Evolutionary conservation across 106 monocot genomes (phyloP), one percentile per base, ranked within the genome.

Genomic region (Phalaenopsis aphrodite): DNA sequence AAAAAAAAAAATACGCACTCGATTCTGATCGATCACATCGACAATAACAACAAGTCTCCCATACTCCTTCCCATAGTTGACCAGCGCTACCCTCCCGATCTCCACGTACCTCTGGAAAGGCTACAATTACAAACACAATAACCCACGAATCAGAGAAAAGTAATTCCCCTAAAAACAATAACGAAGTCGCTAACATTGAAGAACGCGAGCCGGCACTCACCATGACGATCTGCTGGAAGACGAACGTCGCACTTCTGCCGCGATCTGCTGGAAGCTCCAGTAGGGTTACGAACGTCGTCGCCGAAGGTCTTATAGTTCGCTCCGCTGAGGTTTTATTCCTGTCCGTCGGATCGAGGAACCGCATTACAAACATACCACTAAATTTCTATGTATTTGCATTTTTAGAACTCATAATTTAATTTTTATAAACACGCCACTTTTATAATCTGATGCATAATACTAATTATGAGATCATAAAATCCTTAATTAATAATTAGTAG

Each of bases 61-160:
- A 48, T 92, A 92, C 18, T 92, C 89, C 87, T 92, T 85, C 16
- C 92, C 89, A 78, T 92, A 92, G 80, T 89, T 92, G 66, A 90
- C 84, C 30, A 90, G 83, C 41, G 87, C 90, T 24, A 87, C 87
- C 73, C 90, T 49, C 55, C 90, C 87, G 74, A 87, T 90, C 85
- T 90, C 90, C 36, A 90, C 87, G 81, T 87, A 90, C 19, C 87
- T 37, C 90, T 90, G 84, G 85, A 90, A 90, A 61, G 83, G 84
- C 87, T 81, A 4, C 41, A n/a, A 18, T 41, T 0, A 80, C 21
- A 80, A 11, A 41, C 30, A 76, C 5, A 80, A 37, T 21, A 74
- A 56, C 45, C 30, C 19, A 18, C 23, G 21, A 15, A 56, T 11
- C 77, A 52, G 8, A 45, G 55, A 46, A 42, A 55, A n/a, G 21